Percentiles rank a stretch among this genome's conserved stretches.
Conservation (phyloP, 257 asterid species). For the Cordia subcordata region DNA sequence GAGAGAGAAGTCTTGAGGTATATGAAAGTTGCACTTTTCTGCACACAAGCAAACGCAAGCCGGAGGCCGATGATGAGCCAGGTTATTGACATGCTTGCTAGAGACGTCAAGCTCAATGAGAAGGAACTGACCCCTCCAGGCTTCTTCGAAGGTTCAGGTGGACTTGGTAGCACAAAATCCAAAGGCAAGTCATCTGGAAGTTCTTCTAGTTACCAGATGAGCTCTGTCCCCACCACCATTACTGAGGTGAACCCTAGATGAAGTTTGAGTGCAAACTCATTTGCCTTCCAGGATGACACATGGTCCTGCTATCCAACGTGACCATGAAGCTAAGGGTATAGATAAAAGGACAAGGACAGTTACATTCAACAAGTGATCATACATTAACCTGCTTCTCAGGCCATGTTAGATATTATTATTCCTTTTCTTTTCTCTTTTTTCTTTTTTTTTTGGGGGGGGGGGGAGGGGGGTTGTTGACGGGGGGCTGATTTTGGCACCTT, state of each 20-base stretch:
- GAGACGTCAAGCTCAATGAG: conserved; percentile 65
- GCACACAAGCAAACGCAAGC: conserved; percentile 73
- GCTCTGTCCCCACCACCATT: conserved; percentile 45
- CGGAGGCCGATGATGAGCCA: conserved; percentile 94
- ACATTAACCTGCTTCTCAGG: no score
- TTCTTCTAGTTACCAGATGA: conserved; percentile 51
- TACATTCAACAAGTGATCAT: no score
- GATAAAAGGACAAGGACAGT: no score
- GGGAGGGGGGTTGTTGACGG: no score
- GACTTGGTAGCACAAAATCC: conserved; percentile 16
- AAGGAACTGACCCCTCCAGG: conserved; percentile 79
- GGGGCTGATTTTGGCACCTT: no score
- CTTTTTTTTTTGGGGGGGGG: no score
- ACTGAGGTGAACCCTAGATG: conserved; percentile 70
- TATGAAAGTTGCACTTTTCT: conserved; percentile 83
- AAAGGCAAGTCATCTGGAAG: conserved; percentile 48
- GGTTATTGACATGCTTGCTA: conserved; percentile 72
- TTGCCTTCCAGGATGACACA: not conserved
- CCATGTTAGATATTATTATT: not conserved
- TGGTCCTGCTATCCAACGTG: no score
- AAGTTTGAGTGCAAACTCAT: conserved; percentile 14
- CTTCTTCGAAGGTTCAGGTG: conserved; percentile 49
- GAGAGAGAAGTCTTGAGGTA: conserved; percentile 55
- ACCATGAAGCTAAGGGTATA: no score
- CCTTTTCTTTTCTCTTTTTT: not conserved